Percentiles rank a stretch among this genome's conserved stretches.
Evolutionary conservation across 495 filamentous ascomycete genomes (phyloP).

Genomic region (Penicillium antarcticum): DNA sequence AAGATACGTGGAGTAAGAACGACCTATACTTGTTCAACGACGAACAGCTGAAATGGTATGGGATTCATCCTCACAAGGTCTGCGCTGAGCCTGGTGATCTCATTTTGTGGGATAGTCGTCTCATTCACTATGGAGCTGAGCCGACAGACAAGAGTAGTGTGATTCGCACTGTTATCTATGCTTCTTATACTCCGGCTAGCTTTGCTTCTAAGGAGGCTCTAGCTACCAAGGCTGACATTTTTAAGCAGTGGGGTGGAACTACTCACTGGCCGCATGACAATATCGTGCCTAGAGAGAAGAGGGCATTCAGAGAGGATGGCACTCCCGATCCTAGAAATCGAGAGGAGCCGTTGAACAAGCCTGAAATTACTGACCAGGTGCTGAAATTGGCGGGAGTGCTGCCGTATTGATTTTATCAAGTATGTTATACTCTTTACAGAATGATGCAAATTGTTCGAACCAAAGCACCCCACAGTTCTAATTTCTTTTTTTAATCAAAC

Average conservation of each 20-base stretch:
- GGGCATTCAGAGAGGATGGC: not conserved
- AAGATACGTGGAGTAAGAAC: not conserved
- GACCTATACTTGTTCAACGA: not conserved
- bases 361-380: slow-evolving; percentile 4
- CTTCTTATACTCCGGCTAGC: slow-evolving; percentile 27
- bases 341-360: slow-evolving; percentile 8
- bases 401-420: not conserved
- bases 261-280: slow-evolving; percentile 35
- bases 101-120: slow-evolving; percentile 33
- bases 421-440: too few species aligned
- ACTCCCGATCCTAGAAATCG: slow-evolving; percentile 1
- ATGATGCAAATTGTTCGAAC: too few species aligned
- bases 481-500: too few species aligned
- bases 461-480: too few species aligned
- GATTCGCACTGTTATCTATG: slow-evolving; percentile 24
- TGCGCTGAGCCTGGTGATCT: slow-evolving; percentile 30
- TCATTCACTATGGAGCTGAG: slow-evolving; percentile 20
- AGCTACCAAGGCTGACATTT: slow-evolving; percentile 17
- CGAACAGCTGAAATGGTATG: slow-evolving; percentile 5
- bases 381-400: slow-evolving; percentile 6
- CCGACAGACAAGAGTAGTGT: slow-evolving; percentile 7
- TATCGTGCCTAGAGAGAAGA: slow-evolving; percentile 1
- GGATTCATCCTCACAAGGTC: slow-evolving; percentile 21
- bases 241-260: slow-evolving; percentile 20
- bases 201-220: slow-evolving; percentile 22